Evolutionary conservation across 495 filamentous ascomycete genomes (phyloP).

Genomic region (Talaromyces proteolyticus): DNA sequence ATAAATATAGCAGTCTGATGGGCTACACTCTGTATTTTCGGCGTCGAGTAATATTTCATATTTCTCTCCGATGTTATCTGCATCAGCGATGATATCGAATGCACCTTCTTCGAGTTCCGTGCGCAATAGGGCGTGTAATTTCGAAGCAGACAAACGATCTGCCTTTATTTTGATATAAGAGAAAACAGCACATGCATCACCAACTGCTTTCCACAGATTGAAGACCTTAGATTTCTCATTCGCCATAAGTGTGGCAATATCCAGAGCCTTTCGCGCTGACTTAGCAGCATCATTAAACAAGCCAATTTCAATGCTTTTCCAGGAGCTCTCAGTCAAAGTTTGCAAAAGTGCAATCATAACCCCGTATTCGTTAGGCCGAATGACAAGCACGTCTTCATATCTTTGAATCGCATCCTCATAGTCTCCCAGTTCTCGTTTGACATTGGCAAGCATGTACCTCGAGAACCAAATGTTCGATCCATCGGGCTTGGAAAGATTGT

Average conservation of each 20-base stretch:
- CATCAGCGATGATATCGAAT: conserved; percentile 58
- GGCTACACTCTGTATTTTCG: conserved; percentile 36
- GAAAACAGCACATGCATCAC: conserved; percentile 83
- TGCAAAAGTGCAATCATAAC: conserved; percentile 83
- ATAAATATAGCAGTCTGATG: conserved; percentile 43
- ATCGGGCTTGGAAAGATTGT: conserved; percentile 25
- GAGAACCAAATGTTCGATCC: conserved; percentile 82
- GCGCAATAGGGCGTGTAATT: conserved; percentile 49
- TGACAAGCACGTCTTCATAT: conserved; percentile 64
- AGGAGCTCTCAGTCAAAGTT: conserved; percentile 74
- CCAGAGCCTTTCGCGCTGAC: conserved; percentile 54
- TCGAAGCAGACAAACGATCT: conserved; percentile 48
- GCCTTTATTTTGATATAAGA: conserved; percentile 64
- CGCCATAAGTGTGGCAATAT: conserved; percentile 45
- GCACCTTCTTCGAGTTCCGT: conserved; percentile 42
- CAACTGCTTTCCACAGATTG: conserved; percentile 91
- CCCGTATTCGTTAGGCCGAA: conserved; percentile 69
- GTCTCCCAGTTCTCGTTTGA: conserved; percentile 83
- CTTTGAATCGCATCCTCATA: conserved; percentile 74
- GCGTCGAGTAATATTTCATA: conserved; percentile 31
- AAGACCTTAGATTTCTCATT: conserved; percentile 60
- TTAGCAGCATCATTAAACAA: conserved; percentile 75
- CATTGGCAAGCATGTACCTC: conserved; percentile 94
- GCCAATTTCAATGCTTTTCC: conserved; percentile 70
- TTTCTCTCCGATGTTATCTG: conserved; percentile 61